phyloP scores from a whole-genome alignment of 2,329 filamentous ascomycete species.

The Sporothrix dimorphospora region DNA sequence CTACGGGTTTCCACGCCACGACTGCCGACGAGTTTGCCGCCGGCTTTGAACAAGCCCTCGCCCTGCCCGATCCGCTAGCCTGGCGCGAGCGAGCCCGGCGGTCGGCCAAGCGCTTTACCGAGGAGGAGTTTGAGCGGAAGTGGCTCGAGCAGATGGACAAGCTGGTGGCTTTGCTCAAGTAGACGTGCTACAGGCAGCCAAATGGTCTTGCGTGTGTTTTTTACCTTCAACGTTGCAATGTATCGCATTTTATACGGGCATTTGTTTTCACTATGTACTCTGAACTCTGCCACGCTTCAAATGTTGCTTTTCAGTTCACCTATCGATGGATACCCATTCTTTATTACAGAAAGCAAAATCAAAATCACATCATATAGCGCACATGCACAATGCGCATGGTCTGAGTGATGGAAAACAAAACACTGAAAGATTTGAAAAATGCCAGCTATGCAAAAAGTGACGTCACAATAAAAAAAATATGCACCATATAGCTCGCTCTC shows the following conservation, averaged over 20 bases:
- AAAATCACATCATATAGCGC: background rate
- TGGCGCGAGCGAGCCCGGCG: conserved; percentile 76
- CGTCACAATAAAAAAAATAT: background rate
- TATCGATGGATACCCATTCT: conserved; percentile 26
- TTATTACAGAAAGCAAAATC: background rate
- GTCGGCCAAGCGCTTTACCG: conserved; percentile 83
- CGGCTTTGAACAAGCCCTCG: conserved; percentile 77
- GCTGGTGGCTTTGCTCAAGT: conserved; percentile 55
- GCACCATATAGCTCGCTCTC: background rate
- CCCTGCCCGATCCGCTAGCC: conserved; percentile 69
- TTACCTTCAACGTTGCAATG: background rate
- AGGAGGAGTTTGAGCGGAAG: conserved; percentile 77
- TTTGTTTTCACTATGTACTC: background rate
- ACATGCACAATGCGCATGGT: background rate
- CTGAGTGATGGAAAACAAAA: background rate
- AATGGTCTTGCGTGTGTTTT: background rate
- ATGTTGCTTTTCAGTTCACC: background rate
- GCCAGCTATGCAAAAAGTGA: conserved; percentile 10
- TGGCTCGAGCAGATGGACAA: conserved; percentile 78
- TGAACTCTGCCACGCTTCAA: background rate
- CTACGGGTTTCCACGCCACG: conserved; percentile 88
- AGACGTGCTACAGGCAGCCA: background rate
- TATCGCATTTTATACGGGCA: background rate
- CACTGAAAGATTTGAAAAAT: background rate
- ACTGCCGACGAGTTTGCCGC: conserved; percentile 78